Conservation (phyloP, 305 asterid genomes). For the Ilex paraguariensis region DNA sequence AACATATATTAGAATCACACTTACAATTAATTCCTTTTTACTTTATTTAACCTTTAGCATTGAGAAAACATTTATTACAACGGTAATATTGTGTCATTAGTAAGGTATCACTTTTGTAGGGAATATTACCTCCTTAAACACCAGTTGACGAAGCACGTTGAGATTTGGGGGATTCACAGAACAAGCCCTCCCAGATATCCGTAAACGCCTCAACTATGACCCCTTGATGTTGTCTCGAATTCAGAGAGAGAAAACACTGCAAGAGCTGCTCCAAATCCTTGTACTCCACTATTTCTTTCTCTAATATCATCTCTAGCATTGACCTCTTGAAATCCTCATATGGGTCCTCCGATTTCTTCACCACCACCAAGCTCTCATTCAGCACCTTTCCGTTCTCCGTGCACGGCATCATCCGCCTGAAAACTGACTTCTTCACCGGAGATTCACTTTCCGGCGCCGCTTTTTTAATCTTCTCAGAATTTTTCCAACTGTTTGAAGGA, state of each 20-base stretch:
- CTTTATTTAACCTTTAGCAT: no score
- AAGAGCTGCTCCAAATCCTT: constrained; percentile 62
- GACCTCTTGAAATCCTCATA: constrained; percentile 72
- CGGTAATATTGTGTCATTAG: no score
- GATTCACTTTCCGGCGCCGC: constrained; percentile 7
- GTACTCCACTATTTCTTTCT: constrained; percentile 54
- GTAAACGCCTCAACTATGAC: constrained; percentile 63
- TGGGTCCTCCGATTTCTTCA: constrained; percentile 65
- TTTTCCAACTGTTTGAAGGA: constrained; percentile 28
- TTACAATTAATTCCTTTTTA: no score
- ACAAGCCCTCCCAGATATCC: constrained; percentile 50
- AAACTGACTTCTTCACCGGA: constrained; percentile 8
- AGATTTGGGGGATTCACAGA: constrained; percentile 17
- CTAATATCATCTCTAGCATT: constrained; percentile 70
- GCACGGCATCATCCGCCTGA: constrained; percentile 22
- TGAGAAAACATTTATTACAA: no score
- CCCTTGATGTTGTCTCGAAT: constrained; percentile 52
- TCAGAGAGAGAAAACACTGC: constrained; percentile 61
- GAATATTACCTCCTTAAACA: no score
- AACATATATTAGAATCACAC: no score
- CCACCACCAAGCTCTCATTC: constrained; percentile 46
- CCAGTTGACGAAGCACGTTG: no score
- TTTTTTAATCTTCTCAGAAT: neutral
- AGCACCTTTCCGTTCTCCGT: constrained; percentile 24
- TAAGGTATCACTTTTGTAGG: no score